Evolutionary conservation across 164 flowering plant genomes (phyloP).

Genomic region (Amborella trichopoda): DNA sequence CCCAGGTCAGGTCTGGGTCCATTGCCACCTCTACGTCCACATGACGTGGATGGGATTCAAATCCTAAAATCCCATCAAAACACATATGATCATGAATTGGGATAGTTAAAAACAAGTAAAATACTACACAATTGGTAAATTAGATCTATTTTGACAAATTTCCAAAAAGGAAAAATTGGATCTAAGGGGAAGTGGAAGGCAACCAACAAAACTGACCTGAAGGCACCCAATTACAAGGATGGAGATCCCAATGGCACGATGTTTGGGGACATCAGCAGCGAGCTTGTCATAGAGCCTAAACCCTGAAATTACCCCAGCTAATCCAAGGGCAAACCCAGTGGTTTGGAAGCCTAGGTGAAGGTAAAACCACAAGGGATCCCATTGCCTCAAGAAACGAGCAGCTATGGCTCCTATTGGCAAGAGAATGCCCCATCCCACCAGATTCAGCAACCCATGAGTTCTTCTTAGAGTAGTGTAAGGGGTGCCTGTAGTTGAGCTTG

Average conservation of each 20-base stretch:
- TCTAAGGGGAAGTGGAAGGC: too few species aligned
- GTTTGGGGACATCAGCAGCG: constrained; percentile 19
- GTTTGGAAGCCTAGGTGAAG: constrained; percentile 34
- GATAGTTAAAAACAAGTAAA: too few species aligned
- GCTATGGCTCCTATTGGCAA: constrained; percentile 45
- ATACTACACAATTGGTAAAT: too few species aligned
- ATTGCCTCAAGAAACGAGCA: constrained; percentile 38
- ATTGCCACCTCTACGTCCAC: too few species aligned
- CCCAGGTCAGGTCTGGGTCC: too few species aligned
- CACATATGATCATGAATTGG: too few species aligned
- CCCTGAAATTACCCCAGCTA: constrained; percentile 36
- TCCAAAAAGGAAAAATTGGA: too few species aligned
- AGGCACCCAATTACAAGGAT: constrained; percentile 48
- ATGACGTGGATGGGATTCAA: too few species aligned
- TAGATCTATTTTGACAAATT: too few species aligned
- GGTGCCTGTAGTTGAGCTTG: too few species aligned
- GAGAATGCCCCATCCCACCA: constrained; percentile 62
- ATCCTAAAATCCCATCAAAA: too few species aligned
- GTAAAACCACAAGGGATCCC: constrained; percentile 68
- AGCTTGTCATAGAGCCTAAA: constrained; percentile 31
- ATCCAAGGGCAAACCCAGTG: constrained; percentile 31
- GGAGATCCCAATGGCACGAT: constrained; percentile 42
- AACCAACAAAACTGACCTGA: constrained; percentile 56
- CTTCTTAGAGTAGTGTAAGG: constrained; percentile 23
- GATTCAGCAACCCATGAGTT: constrained; percentile 48